Evolutionary conservation across 768 basidiomycete species (phyloP), one percentile per base, ranked within the genome.

Genomic region (Mycena vitilis): DNA sequence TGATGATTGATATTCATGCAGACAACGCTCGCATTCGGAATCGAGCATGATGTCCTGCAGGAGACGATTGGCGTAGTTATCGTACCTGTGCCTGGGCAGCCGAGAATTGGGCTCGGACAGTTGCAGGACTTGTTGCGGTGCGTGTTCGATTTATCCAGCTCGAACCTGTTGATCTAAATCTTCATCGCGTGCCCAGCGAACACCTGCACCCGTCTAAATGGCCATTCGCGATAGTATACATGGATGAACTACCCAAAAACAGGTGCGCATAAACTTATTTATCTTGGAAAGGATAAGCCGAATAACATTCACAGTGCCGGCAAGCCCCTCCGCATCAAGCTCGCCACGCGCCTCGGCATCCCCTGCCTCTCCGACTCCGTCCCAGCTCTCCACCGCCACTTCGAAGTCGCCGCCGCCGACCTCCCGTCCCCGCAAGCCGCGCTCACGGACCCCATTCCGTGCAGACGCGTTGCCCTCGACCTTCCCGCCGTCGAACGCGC

Each of bases 141-240:
- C 36, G 75, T 71, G 30, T 30, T 30, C 30, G 30, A 30, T 36
- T 18, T 40, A 2, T 54, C 13, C 25, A 9, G 48, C 60, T 15
- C 16, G 10, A 44, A 16, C 34, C 44, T 47, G 36, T 51, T 37
- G 36, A 44, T 45, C n/a, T 38, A 23, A 60, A 48, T 2, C 22
- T 23, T 45, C 30, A 30, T 3, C 30, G 30, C 5, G 30, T 30
- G 30, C 57, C 5, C 51, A 84, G 83, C 63, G 82, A 81, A 22
- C 78, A 83, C 67, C 74, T 86, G 16, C 85, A 85, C 64, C 83
- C 85, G 13, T 82, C 83, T 7, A 85, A 85, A 74, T 86, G 85
- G 85, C 85, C 85, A 0, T 85, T 81, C 71, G 80, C 77, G 2
- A 68, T 86, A 40, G 81, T 86, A 18, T 86, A 84, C 71, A 85